Conservation (phyloP, 306 rosid species). For the Hippophae rhamnoides region DNA sequence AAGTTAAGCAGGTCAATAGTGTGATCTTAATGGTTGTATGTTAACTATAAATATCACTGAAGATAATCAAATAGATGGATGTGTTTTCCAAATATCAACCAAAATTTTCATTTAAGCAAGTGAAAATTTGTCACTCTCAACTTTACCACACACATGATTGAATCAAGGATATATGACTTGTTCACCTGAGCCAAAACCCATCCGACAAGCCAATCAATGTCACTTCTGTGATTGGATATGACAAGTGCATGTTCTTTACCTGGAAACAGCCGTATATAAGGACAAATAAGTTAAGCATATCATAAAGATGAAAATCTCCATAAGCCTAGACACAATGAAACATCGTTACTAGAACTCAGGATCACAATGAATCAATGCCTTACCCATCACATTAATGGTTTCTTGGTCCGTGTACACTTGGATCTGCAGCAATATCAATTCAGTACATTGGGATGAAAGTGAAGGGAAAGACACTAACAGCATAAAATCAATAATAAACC, state of each 20-base stretch:
- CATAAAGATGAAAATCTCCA: slow-evolving; percentile 2
- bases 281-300: slow-evolving; percentile 7
- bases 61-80: neutral
- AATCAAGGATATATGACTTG: slow-evolving; percentile 15
- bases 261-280: slow-evolving; percentile 28
- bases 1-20: neutral
- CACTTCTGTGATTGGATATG: slow-evolving; percentile 78
- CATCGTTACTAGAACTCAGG: slow-evolving; percentile 8
- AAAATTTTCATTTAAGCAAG: neutral
- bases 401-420: slow-evolving; percentile 60
- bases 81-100: neutral
- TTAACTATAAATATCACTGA: neutral
- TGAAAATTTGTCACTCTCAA: neutral
- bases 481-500: no score
- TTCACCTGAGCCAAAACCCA: slow-evolving; percentile 88
- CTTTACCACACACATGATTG: slow-evolving; percentile 10
- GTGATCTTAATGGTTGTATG: neutral
- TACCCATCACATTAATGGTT: slow-evolving; percentile 72
- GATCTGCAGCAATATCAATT: slow-evolving; percentile 45
- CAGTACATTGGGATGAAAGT: slow-evolving; percentile 19
- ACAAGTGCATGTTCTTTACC: slow-evolving; percentile 91
- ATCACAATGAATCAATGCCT: slow-evolving; percentile 19
- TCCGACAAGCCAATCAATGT: slow-evolving; percentile 94
- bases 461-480: no score
- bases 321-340: slow-evolving; percentile 7